Evolutionary conservation across 192 early-diverging fungal species (phyloP).

Genomic region (Rhizoclosmatium sp.): DNA sequence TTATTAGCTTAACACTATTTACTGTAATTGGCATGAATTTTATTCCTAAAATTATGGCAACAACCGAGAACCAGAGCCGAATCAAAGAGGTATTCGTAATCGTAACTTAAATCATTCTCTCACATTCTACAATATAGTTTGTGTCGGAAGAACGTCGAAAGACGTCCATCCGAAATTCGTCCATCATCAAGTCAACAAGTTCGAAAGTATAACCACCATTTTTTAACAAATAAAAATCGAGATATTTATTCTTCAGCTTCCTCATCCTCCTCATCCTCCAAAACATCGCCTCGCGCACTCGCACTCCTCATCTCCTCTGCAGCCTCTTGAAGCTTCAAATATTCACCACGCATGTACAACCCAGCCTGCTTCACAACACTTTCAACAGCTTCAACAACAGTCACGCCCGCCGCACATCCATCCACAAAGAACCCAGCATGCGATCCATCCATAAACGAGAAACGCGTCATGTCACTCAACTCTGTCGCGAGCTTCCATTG

Average conservation of each 20-base stretch:
- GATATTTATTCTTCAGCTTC: background rate
- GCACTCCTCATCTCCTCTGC: background rate
- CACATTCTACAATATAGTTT: background rate
- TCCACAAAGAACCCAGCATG: background rate
- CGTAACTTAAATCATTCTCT: too few species aligned
- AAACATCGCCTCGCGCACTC: background rate
- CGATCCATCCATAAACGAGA: background rate
- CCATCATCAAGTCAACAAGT: background rate
- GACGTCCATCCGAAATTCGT: background rate
- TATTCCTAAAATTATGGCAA: constrained; percentile 20
- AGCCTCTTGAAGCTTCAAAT: background rate
- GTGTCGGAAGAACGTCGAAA: background rate
- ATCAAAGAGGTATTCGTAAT: too few species aligned
- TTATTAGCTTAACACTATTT: constrained; percentile 6
- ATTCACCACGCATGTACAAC: constrained; percentile 6
- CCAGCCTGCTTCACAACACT: constrained; percentile 15
- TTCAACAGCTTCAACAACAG: background rate
- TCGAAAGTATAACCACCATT: background rate
- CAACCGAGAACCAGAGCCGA: background rate
- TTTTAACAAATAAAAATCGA: background rate
- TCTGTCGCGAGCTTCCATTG: background rate
- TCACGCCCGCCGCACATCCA: background rate
- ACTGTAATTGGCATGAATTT: constrained; percentile 34
- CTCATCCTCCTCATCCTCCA: constrained; percentile 8
- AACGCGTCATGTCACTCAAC: background rate